These are phyloP conservation scores for Austroboletus olivaceoglutinosus DNA, from an alignment of 1,284 basidiomycete genomes.

Conservation along the genomic window DNA sequence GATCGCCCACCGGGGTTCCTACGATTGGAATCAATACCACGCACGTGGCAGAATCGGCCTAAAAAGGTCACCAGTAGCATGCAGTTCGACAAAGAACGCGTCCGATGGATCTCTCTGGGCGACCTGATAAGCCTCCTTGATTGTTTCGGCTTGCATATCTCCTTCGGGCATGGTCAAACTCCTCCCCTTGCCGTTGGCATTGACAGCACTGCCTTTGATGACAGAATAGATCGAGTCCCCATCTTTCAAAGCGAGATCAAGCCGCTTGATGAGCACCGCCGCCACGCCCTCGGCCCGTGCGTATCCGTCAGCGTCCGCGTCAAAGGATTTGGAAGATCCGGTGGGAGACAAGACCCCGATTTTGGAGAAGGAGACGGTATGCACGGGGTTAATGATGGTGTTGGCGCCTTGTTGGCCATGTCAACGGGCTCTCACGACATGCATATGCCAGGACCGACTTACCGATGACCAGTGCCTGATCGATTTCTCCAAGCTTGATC, in stretches of 20 bases:
- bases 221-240: constrained; percentile 28
- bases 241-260: constrained; percentile 25
- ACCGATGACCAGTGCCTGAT: constrained; percentile 46
- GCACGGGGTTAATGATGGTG: constrained; percentile 26
- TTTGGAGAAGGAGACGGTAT: constrained; percentile 32
- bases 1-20: constrained; percentile 48
- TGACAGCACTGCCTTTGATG: constrained; percentile 30
- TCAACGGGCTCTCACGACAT: neutral
- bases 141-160: constrained; percentile 31
- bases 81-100: constrained; percentile 48
- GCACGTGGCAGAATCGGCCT: constrained; percentile 10
- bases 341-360: constrained; percentile 41
- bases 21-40: constrained; percentile 2
- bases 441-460: neutral
- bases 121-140: constrained; percentile 28
- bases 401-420: constrained; percentile 33
- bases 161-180: constrained; percentile 35
- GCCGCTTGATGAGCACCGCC: constrained; percentile 20
- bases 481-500: constrained; percentile 44
- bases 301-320: constrained; percentile 30
- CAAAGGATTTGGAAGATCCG: constrained; percentile 50
- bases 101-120: constrained; percentile 35
- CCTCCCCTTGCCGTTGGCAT: constrained; percentile 33
- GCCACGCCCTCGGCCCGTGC: neutral
- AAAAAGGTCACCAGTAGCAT: constrained; percentile 40